These are phyloP conservation scores for Colletotrichum tanaceti DNA, from an alignment of 2,329 filamentous ascomycete species.

Conservation along the genomic window DNA sequence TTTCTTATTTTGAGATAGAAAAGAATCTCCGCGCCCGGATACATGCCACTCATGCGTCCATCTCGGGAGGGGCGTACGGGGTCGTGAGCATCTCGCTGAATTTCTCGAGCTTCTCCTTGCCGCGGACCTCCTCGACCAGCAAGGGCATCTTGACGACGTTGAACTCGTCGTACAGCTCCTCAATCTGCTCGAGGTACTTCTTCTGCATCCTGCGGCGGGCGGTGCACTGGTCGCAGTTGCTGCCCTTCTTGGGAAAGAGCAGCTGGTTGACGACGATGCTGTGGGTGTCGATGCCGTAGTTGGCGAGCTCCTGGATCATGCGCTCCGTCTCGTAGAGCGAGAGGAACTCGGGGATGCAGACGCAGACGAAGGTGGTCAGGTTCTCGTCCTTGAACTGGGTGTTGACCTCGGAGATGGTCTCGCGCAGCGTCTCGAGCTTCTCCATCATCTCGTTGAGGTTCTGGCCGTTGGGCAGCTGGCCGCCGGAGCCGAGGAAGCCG, in stretches of 20 bases:
- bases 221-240: constrained; percentile 94
- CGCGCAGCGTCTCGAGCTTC: constrained; percentile 93
- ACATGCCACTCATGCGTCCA: constrained; percentile 37
- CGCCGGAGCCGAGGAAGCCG: constrained; percentile 84
- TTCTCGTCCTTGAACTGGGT: constrained; percentile 97
- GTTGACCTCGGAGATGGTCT: constrained; percentile 96
- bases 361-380: constrained; percentile 96
- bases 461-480: constrained; percentile 86
- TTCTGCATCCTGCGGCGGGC: constrained; percentile 97
- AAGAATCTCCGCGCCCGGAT: no score
- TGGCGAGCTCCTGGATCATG: constrained; percentile 98
- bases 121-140: constrained; percentile 93
- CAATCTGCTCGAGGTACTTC: constrained; percentile 98
- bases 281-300: constrained; percentile 95
- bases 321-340: constrained; percentile 98
- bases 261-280: constrained; percentile 98
- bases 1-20: no score
- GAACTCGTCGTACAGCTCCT: constrained; percentile 98
- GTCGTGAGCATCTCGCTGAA: constrained; percentile 88
- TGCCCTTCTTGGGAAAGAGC: constrained; percentile 87
- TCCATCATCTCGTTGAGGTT: constrained; percentile 91
- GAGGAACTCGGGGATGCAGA: constrained; percentile 97
- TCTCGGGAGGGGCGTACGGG: constrained; percentile 76
- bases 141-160: constrained; percentile 99
- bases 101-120: constrained; percentile 91